These are phyloP conservation scores for Malassezia brasiliensis DNA, from an alignment of 1,284 basidiomycete species.

Conservation along the genomic window DNA sequence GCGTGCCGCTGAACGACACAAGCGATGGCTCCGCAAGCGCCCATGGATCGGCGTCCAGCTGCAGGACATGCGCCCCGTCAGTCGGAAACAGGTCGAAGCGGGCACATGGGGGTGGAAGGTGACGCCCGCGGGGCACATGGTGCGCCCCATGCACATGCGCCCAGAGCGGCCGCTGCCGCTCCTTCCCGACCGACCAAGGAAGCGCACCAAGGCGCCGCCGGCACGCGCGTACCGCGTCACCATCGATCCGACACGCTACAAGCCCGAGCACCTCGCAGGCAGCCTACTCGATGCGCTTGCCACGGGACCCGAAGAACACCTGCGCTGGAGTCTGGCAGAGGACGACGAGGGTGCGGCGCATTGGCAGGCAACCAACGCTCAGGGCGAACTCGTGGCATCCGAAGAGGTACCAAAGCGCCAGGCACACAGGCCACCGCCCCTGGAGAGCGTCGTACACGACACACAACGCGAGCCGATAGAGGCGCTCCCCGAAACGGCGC, in stretches of 20 bases:
- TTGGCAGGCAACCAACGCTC: neutral
- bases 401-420: neutral
- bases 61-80: slow-evolving; percentile 24
- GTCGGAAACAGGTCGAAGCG: slow-evolving; percentile 20
- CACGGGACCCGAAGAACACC: neutral
- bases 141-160: slow-evolving; percentile 40
- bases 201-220: slow-evolving; percentile 12
- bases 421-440: too few species aligned
- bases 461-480: neutral
- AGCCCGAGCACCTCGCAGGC: slow-evolving; percentile 30
- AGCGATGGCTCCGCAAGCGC: slow-evolving; percentile 21
- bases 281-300: slow-evolving; percentile 23
- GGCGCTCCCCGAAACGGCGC: neutral
- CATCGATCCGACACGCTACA: slow-evolving; percentile 41
- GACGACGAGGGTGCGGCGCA: neutral
- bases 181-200: neutral
- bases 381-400: neutral
- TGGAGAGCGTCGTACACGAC: too few species aligned
- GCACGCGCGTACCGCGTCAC: slow-evolving; percentile 29
- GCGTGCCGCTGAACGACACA: neutral
- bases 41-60: slow-evolving; percentile 28
- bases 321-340: neutral
- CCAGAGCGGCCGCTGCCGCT: slow-evolving; percentile 28
- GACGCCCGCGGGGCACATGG: slow-evolving; percentile 35
- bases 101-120: slow-evolving; percentile 44